phyloP scores from a whole-genome alignment of 2,329 filamentous ascomycete species.

The Cylindrodendrum hubeiense region DNA sequence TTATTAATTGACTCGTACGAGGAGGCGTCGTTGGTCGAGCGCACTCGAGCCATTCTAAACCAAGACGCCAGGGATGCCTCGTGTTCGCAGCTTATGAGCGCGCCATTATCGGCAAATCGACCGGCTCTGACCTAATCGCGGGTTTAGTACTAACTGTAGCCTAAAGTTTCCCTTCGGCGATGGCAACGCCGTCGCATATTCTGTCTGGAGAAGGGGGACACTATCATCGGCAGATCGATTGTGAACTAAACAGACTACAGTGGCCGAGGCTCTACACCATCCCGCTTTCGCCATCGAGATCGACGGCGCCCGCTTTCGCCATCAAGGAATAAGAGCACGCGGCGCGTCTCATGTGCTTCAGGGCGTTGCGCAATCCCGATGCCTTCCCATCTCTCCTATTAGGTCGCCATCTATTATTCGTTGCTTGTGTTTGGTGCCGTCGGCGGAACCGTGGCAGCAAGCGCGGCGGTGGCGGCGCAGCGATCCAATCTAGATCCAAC shows the following conservation, averaged over 20 bases:
- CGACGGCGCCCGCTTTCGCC: conserved; percentile 1
- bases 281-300: too few species aligned
- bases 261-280: too few species aligned
- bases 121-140: not conserved
- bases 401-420: not conserved
- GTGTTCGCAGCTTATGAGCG: not conserved
- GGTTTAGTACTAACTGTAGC: not conserved
- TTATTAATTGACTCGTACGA: not conserved
- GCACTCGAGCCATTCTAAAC: not conserved
- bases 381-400: conserved; percentile 8
- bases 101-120: not conserved
- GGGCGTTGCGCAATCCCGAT: too few species aligned
- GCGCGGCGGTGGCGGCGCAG: conserved; percentile 9
- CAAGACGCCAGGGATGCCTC: conserved; percentile 1
- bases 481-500: conserved; percentile 22
- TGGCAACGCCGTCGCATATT: not conserved
- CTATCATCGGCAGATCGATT: too few species aligned
- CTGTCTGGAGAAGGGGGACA: not conserved
- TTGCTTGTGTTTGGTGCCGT: conserved; percentile 4
- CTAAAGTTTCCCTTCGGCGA: not conserved
- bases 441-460: not conserved
- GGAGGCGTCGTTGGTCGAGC: not conserved
- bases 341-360: not conserved
- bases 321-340: not conserved
- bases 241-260: too few species aligned